These are phyloP conservation scores for Lichtheimia corymbifera DNA, from an alignment of 371 early-diverging fungal genomes.

Conservation along the genomic window DNA sequence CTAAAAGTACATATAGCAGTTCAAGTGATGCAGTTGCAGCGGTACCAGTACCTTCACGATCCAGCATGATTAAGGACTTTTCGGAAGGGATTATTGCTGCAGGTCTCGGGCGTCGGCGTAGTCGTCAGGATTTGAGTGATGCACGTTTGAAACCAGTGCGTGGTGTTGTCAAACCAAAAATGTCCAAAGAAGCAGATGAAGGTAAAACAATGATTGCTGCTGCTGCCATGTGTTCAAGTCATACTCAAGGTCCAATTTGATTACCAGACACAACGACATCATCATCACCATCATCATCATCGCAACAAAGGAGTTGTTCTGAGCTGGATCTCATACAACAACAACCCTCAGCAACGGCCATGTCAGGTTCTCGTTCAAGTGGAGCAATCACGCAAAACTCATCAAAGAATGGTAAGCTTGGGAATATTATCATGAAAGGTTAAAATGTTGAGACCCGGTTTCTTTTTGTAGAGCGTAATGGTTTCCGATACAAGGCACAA, in stretches of 20 bases:
- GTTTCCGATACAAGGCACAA: too few relatives aligned
- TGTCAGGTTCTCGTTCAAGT: too few relatives aligned
- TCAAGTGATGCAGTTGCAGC: conserved; percentile 16
- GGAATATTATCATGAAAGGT: too few relatives aligned
- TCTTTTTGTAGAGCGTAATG: too few relatives aligned
- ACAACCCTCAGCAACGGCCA: conserved; percentile 5
- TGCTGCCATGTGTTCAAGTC: not conserved
- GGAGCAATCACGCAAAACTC: not conserved
- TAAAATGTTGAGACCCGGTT: too few relatives aligned
- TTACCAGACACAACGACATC: conserved; percentile 3
- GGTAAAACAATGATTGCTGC: not conserved
- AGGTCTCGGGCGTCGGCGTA: conserved; percentile 8
- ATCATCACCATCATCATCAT: not conserved
- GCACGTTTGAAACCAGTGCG: not conserved
- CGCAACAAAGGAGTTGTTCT: conserved; percentile 33
- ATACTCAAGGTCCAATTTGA: not conserved
- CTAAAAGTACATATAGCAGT: conserved; percentile 8
- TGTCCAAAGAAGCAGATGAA: conserved; percentile 6
- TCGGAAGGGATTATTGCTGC: conserved; percentile 5
- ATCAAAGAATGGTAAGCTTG: conserved; percentile 1
- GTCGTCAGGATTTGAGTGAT: not conserved
- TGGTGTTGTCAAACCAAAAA: conserved; percentile 4
- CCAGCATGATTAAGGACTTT: conserved; percentile 33
- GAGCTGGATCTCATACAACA: conserved; percentile 36
- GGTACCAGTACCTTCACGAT: conserved; percentile 22